Evolutionary conservation across 768 basidiomycete species (phyloP), one percentile per base, ranked within the genome.

Genomic region (Obba rivulosa): DNA sequence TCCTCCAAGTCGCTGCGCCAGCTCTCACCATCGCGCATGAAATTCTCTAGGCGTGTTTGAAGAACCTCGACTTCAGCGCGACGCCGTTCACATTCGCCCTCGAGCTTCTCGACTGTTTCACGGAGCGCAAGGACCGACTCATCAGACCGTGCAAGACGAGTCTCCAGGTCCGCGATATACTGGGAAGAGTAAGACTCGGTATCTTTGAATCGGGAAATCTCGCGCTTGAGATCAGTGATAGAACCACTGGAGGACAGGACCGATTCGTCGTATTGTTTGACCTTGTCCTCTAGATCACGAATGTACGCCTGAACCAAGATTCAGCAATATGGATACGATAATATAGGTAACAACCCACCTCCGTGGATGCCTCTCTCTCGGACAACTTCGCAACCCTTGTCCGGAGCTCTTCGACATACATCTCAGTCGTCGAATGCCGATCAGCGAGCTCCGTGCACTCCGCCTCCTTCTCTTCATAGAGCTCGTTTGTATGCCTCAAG

Each of bases 401-500:
- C 47, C 88, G 75, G 46, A 99, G 76, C 62, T 98, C 94, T 58
- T 88, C 87, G 3, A 95, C 79, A 58, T 96, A 92, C 55, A 85
- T 69, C 63, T 92, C 91, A 20, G 87, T 92, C 17, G 85, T 80
- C 14, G 82, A 63, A 64, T 89, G 87, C 35, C 87, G 73, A 52
- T 85, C 82, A 18, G 75, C 70, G 45, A 93, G 71, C 20, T 71
- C 74, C 20, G 73, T 67, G 34, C 93, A 61, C 57, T 93, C 86
- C 2, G 84, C 83, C 62, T 93, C 92, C 65, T 92, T 93, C 68
- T 96, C 93, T 54, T 90, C 86, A 39, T 91, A 84, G 67, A 96
- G 75, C 57, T 94, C 91, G 63, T 96, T 95, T 45, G 95, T 92
- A 59, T 92, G 85, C 43, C 87, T 71, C 62, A 96, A 70, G 17